Conservation (phyloP, 1,284 basidiomycete species). For the Ganoderma boninense region DNA sequence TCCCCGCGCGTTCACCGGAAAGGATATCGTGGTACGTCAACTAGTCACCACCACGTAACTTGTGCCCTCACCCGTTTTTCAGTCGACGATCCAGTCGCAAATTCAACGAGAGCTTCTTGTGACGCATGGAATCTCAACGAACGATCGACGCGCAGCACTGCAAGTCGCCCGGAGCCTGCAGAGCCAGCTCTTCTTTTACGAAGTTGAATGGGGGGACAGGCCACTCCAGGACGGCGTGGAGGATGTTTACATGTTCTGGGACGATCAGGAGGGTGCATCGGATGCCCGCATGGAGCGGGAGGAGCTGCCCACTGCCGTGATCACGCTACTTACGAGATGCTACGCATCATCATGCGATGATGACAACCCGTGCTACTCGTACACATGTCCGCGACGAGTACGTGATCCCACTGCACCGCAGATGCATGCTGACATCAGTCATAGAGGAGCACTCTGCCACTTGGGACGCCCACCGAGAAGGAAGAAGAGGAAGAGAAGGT, state of each 20-base stretch:
- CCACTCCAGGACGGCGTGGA: constrained; percentile 90
- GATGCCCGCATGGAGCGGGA: constrained; percentile 67
- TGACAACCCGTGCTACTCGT: constrained; percentile 74
- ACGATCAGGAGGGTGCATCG: constrained; percentile 78
- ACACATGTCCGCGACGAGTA: constrained; percentile 73
- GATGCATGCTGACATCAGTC: background rate
- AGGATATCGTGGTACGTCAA: constrained; percentile 86
- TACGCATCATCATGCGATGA: constrained; percentile 86
- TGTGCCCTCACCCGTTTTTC: constrained; percentile 7
- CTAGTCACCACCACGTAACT: constrained; percentile 6
- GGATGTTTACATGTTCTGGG: constrained; percentile 96
- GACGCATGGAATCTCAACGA: constrained; percentile 74
- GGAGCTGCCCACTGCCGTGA: constrained; percentile 87
- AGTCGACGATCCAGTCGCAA: constrained; percentile 86
- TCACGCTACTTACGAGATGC: constrained; percentile 83
- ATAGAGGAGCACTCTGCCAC: constrained; percentile 38
- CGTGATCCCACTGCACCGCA: constrained; percentile 31
- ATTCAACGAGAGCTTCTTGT: constrained; percentile 75
- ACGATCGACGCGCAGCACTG: constrained; percentile 84
- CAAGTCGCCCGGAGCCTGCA: constrained; percentile 91
- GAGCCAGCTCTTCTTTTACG: constrained; percentile 94
- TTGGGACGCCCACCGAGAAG: constrained; percentile 36
- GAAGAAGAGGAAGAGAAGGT: constrained; percentile 42
- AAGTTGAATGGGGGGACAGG: constrained; percentile 94
- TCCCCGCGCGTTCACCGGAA: constrained; percentile 88